Conservation (phyloP, 1,284 basidiomycete genomes). For the Boletellus sp. region DNA sequence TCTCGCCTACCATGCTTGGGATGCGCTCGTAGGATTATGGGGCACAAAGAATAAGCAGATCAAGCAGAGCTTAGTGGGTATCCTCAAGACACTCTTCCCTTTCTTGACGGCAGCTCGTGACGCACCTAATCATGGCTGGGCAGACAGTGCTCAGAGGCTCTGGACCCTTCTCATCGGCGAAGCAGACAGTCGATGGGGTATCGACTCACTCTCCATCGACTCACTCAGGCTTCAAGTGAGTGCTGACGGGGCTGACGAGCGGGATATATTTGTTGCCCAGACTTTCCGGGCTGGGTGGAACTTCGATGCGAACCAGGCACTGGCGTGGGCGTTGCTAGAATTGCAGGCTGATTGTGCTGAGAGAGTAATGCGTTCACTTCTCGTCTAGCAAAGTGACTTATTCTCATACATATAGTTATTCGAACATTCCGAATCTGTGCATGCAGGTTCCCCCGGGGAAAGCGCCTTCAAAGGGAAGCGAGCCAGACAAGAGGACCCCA, state of each 20-base stretch:
- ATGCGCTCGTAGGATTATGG: conserved; percentile 68
- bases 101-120: conserved; percentile 48
- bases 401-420: conserved; percentile 46
- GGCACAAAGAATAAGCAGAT: conserved; percentile 64
- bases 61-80: conserved; percentile 66
- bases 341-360: conserved; percentile 79
- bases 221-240: conserved; percentile 51
- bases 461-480: conserved; percentile 44
- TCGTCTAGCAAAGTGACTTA: conserved; percentile 16
- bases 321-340: conserved; percentile 80
- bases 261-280: conserved; percentile 50
- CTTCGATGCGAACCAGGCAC: conserved; percentile 67
- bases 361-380: conserved; percentile 44
- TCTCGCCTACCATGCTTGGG: conserved; percentile 63
- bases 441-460: conserved; percentile 31
- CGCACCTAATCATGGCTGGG: conserved; percentile 23
- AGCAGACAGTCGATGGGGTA: conserved; percentile 58
- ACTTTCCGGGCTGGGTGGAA: conserved; percentile 72
- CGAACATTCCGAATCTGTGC: conserved; percentile 55
- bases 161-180: conserved; percentile 58
- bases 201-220: conserved; percentile 62
- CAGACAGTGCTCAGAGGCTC: conserved; percentile 48
- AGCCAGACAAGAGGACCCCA: conserved; percentile 52
- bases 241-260: conserved; percentile 16
- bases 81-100: conserved; percentile 69